Evolutionary conservation across 805 yeast species (phyloP), one percentile per base, ranked within the genome.

Genomic region (Candida odintsovae): DNA sequence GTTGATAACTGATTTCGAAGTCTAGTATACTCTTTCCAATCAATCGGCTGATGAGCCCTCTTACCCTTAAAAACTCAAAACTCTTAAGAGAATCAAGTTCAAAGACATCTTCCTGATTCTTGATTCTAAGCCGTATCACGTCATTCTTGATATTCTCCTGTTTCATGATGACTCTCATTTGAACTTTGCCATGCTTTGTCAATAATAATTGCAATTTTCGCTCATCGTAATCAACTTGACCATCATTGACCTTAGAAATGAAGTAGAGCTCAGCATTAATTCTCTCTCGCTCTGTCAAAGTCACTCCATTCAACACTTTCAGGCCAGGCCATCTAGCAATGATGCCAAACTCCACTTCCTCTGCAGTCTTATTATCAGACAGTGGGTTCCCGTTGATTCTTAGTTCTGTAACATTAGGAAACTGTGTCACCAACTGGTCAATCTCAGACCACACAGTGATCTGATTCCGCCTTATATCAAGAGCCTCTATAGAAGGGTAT

Each of bases 181-280:
- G 3, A n/a, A 35, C 19, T 60, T 47, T 43, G 5, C 62, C 63
- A 56, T 80, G 68, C 45, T 65, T 67, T 3, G 48, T 37, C 66
- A 56, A n/a, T 79, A 68, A 22, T 61, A 31, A 3, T 42, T 38
- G 84, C 85, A 82, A 25, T 76, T 58, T 18, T 29, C 31, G 37
- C 15, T 37, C 40, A 19, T 64, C 53, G 38, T 63, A 69, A 1
- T 38, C 38, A 42, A 67, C 53, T 6, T 63, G 58, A 1, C 58
- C 57, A 1, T 49, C 44, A 9, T 45, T 39, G 0, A 85, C 77
- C 50, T 71, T 71, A 6, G 80, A 70, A 25, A 85, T 66, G 49
- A 85, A 80, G 57, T 76, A 87, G 5, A 86, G 59, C 59, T 89
- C 96, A 1, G 86, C 83, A 52, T 82, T 85, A 6, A 48, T 52